Conservation (phyloP, 192 early-diverging fungal genomes). For the Mortierella claussenii region DNA sequence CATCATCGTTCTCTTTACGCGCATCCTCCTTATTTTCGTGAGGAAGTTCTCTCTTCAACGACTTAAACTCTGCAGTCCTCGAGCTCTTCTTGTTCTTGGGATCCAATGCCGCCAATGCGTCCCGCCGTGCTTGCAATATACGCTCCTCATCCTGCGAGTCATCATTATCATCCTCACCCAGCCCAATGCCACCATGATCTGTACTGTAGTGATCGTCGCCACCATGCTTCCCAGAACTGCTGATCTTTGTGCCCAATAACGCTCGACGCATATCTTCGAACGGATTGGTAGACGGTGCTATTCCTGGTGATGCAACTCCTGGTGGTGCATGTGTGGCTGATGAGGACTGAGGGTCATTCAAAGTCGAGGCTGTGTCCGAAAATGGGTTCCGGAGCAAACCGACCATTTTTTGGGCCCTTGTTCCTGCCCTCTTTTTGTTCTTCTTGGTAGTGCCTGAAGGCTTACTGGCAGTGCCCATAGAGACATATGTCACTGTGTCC, state of each 20-base stretch:
- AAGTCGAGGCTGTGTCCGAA: no score
- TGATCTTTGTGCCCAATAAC: background rate
- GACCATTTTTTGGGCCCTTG: background rate
- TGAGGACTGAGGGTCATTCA: no score
- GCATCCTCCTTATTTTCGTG: no score
- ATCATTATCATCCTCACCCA: constrained; percentile 11
- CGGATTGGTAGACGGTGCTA: no score
- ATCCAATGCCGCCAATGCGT: constrained; percentile 24
- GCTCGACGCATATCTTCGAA: background rate
- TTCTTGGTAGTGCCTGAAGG: no score
- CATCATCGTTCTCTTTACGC: no score
- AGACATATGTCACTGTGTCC: no score
- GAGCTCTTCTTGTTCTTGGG: constrained; percentile 16
- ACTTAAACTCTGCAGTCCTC: constrained; percentile 26
- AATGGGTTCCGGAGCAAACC: background rate
- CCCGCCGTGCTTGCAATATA: constrained; percentile 22
- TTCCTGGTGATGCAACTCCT: no score
- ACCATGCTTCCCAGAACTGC: no score
- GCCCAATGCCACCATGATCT: background rate
- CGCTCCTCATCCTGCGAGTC: constrained; percentile 25
- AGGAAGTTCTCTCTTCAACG: constrained; percentile 1
- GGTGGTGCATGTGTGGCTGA: no score
- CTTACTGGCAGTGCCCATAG: no score
- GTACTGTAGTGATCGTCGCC: background rate
- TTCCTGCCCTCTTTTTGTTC: background rate